Base-by-base conservation (phyloP, 768 basidiomycete genomes). In the Podaxis mareebaensis region DNA sequence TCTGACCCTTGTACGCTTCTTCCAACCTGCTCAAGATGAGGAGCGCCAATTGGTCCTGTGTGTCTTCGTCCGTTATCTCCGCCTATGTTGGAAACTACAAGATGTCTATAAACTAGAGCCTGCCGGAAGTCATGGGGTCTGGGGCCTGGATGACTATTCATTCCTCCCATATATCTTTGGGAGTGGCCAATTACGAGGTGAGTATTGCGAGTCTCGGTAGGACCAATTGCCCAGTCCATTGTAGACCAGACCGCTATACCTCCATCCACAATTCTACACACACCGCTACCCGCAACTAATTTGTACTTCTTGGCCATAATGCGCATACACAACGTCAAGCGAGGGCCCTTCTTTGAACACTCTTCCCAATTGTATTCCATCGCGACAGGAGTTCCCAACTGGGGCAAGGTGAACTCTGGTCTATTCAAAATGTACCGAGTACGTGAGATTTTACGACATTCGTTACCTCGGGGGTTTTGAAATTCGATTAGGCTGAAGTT, bases 121-220 rank as follows among this genome's bases (percentile, higher is more conserved):
- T 4, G 97, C 97, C 2, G 97, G 97, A 7, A 96, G 93, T 66
- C 96, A 98, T 72, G 97, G 97, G 3, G 96, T 98, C 0, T 99
- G 96, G 97, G 97, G 96, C 1, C 77, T 99, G 40, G 96, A 98
- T 70, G 96, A 97, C 72, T 96, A 90, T 59, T 84, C 81, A 57
- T 96, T 96, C 75, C 81, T 98, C 49, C 88, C 91, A 3, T 97
- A 96, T 70, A 83, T 95, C 10, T 95, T 95, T 71, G 96, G 95
- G 10, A 93, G 93, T 66, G 93, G 87, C 2, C 93, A 99, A 76
- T 81, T 98, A 40, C 81, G 89, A 85, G 91, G 92, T 85, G 68
- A 17, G 77, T 54, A 44, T 44, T 58, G 63, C 13, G 56, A 60
- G 64, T 52, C 53, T 53, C 62, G 8, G 46, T 42, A 67, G 64